Conservation (phyloP, 2,329 filamentous ascomycete species). For the Aspergillus vadensis region DNA sequence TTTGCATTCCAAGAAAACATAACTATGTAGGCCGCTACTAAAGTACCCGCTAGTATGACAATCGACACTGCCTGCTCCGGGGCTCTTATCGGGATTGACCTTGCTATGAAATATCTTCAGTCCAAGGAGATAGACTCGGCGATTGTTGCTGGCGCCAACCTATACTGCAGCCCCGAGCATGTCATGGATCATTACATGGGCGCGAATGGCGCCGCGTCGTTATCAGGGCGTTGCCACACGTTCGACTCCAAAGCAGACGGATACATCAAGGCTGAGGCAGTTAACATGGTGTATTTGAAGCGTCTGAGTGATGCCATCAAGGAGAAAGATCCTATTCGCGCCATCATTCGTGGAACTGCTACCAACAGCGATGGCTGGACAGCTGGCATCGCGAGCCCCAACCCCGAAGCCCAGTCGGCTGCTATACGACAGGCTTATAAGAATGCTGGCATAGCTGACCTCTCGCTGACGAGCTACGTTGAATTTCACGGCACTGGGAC, state of each 20-base stretch:
- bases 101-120: slow-evolving; percentile 29
- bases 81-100: slow-evolving; percentile 30
- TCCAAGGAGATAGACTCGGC: slow-evolving; percentile 18
- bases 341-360: slow-evolving; percentile 26
- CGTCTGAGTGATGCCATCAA: slow-evolving; percentile 41
- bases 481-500: too few relatives aligned
- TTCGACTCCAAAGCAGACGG: slow-evolving; percentile 44
- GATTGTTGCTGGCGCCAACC: slow-evolving; percentile 26
- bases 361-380: neutral
- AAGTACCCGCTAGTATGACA: slow-evolving; percentile 19
- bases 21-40: too few relatives aligned
- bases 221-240: slow-evolving; percentile 25
- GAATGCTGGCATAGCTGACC: too few relatives aligned
- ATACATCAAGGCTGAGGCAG: slow-evolving; percentile 49
- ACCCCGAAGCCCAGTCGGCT: too few relatives aligned
- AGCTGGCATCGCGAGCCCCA: too few relatives aligned
- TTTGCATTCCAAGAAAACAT: too few relatives aligned
- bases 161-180: slow-evolving; percentile 23
- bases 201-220: slow-evolving; percentile 18
- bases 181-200: slow-evolving; percentile 15
- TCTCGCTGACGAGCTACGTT: too few relatives aligned
- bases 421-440: too few relatives aligned
- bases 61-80: slow-evolving; percentile 15
- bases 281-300: slow-evolving; percentile 44
- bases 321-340: slow-evolving; percentile 46